These are phyloP conservation scores for Fusarium aywerte DNA, from an alignment of 2,329 filamentous ascomycete genomes.

Conservation along the genomic window DNA sequence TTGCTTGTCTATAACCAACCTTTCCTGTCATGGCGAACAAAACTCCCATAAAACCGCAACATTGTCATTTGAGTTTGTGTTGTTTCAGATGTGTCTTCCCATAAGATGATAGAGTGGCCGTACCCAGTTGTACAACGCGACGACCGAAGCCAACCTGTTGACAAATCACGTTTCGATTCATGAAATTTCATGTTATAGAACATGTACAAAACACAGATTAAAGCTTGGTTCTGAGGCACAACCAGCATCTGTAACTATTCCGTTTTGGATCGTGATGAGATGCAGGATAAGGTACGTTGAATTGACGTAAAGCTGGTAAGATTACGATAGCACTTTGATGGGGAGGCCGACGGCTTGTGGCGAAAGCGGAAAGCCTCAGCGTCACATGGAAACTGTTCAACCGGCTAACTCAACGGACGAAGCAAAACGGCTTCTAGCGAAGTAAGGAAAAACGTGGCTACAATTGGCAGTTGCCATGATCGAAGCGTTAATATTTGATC, in stretches of 20 bases:
- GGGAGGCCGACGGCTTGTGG: slow-evolving; percentile 19
- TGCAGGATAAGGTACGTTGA: slow-evolving; percentile 12
- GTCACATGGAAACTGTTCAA: slow-evolving; percentile 32
- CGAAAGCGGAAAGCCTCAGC: slow-evolving; percentile 29
- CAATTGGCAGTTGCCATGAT: background rate
- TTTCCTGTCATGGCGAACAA: background rate
- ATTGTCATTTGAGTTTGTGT: background rate
- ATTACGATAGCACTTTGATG: background rate
- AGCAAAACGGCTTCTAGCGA: background rate
- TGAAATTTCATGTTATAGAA: background rate
- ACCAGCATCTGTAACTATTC: background rate
- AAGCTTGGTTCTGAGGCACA: background rate
- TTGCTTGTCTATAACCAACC: background rate
- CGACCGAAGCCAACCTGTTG: background rate
- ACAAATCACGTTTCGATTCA: background rate
- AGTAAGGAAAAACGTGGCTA: background rate
- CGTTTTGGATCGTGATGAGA: background rate
- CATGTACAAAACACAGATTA: background rate
- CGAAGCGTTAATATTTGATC: background rate
- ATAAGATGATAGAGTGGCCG: background rate
- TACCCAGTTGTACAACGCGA: background rate
- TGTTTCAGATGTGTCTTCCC: background rate
- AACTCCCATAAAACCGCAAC: background rate
- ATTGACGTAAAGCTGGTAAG: slow-evolving; percentile 9
- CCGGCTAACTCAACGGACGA: slow-evolving; percentile 14